Base-by-base conservation (phyloP, 2,329 filamentous ascomycete genomes). In the Phyllosticta ampelicida region DNA sequence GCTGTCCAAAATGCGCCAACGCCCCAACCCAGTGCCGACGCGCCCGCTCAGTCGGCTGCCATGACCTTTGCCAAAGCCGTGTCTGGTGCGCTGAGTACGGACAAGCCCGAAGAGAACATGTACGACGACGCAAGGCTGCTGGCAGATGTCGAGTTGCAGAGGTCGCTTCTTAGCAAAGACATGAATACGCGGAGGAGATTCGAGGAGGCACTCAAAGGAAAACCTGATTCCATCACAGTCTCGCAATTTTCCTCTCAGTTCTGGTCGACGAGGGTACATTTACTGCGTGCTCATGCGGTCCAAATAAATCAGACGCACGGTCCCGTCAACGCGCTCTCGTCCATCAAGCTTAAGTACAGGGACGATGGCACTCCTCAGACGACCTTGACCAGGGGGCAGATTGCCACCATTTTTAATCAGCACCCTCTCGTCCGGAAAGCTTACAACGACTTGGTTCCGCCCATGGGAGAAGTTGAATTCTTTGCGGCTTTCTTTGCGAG, bases 401-500 rank as follows among this genome's bases (percentile, higher is more conserved):
- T 97, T 55, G 87, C 91, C 67, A 83, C 95, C 68, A 94, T 99
- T 56, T 91, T 99, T 72, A 85, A 82, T 61, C 94, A 97, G 70
- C 92, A 99, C 71, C 90, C 94, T 1, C 78, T 99, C 0, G 86
- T 99, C 60, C 88, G 89, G 69, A 84, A 85, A 19, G 88, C 95
- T 6, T 97, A 96, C 72, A 90, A 97, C 68, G 91, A 96, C 68
- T 90, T 91, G 63, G 90, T 96, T 3, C 71, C 71, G 0, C 90
- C 89, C 5, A 59, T 59, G 57, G 88, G 87, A 60, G 57, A 61
- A n/a, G 65, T 69, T 1, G 84, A 89, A 54, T 99, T 99, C 69
- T 99, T 92, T 91, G 87, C 87, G 5, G 82, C 89, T 13, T 99
- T 99, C 74, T 97, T 99, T 70, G 83, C 91, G 61, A 96, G 90